Evolutionary conservation across 768 basidiomycete genomes (phyloP).

Genomic region (Lactarius pseudohatsudake): DNA sequence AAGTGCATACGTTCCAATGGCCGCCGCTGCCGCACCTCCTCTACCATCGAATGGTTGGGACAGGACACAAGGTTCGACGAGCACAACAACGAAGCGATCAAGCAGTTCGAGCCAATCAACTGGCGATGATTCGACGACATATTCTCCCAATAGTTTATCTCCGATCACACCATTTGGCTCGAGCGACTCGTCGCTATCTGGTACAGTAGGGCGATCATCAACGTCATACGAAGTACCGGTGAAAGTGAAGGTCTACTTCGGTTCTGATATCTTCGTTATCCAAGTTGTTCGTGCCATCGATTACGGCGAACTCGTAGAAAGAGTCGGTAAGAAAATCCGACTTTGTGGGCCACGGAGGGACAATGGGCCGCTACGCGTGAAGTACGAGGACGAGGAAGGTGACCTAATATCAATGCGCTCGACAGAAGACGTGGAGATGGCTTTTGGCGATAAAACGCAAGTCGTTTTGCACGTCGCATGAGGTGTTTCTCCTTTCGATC

Average conservation of each 20-base stretch:
- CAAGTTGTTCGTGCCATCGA: constrained; percentile 80
- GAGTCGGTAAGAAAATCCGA: constrained; percentile 90
- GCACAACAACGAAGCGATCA: constrained; percentile 61
- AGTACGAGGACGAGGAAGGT: constrained; percentile 91
- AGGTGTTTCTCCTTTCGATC: constrained; percentile 30
- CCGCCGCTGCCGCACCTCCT: constrained; percentile 54
- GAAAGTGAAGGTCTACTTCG: constrained; percentile 92
- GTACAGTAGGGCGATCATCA: constrained; percentile 48
- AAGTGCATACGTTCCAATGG: constrained; percentile 59
- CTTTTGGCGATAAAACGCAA: constrained; percentile 86
- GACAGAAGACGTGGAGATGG: constrained; percentile 93
- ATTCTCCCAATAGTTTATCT: constrained; percentile 82
- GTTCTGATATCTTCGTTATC: constrained; percentile 94
- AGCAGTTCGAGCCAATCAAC: constrained; percentile 86
- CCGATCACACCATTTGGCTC: constrained; percentile 91
- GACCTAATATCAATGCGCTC: constrained; percentile 86
- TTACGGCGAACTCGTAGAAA: constrained; percentile 82
- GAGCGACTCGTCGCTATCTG: constrained; percentile 74
- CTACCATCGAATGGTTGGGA: constrained; percentile 51
- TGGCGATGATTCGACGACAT: constrained; percentile 78
- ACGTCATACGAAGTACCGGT: constrained; percentile 62
- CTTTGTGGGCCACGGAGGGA: constrained; percentile 82
- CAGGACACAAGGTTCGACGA: constrained; percentile 42
- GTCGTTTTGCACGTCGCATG: constrained; percentile 80
- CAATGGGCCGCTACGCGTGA: constrained; percentile 79